Evolutionary conservation across 1,284 basidiomycete species (phyloP).

Genomic region (Ganoderma lingzhi): DNA sequence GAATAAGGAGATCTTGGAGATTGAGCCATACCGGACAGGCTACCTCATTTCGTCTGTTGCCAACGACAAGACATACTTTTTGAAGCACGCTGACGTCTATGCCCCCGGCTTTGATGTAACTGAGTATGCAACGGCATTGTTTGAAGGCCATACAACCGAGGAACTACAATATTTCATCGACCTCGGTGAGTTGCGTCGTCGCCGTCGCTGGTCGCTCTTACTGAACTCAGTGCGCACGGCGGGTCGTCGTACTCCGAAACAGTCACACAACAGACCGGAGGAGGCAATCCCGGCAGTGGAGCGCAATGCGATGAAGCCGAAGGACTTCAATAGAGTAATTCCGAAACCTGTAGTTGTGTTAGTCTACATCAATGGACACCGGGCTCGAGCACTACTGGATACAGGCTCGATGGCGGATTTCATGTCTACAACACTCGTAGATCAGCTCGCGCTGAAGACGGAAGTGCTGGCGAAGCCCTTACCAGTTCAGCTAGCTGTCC

Average conservation of each 20-base stretch:
- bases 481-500: slow-evolving; percentile 19
- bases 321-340: slow-evolving; percentile 30
- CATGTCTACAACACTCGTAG: slow-evolving; percentile 16
- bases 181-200: too few relatives aligned
- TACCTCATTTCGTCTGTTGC: too few relatives aligned
- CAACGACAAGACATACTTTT: too few relatives aligned
- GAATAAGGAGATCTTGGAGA: not conserved
- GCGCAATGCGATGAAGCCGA: slow-evolving; percentile 38
- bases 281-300: slow-evolving; percentile 5
- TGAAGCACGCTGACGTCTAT: too few relatives aligned
- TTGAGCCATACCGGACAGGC: not conserved
- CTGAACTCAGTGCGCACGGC: too few relatives aligned
- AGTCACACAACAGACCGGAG: too few relatives aligned
- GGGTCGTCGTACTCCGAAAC: too few relatives aligned
- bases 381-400: slow-evolving; percentile 15
- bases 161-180: too few relatives aligned
- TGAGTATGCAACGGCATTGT: too few relatives aligned
- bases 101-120: too few relatives aligned
- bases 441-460: slow-evolving; percentile 11
- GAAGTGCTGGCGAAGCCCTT: slow-evolving; percentile 13
- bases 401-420: slow-evolving; percentile 24
- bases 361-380: slow-evolving; percentile 6
- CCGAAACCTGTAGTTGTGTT: slow-evolving; percentile 16
- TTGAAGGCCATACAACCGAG: too few relatives aligned
- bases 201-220: too few relatives aligned